A percentile compares a stretch with the other conserved stretches of the same genome.
Evolutionary conservation across 2,329 filamentous ascomycete species (phyloP).

Genomic region (Diaporthe longicolla): DNA sequence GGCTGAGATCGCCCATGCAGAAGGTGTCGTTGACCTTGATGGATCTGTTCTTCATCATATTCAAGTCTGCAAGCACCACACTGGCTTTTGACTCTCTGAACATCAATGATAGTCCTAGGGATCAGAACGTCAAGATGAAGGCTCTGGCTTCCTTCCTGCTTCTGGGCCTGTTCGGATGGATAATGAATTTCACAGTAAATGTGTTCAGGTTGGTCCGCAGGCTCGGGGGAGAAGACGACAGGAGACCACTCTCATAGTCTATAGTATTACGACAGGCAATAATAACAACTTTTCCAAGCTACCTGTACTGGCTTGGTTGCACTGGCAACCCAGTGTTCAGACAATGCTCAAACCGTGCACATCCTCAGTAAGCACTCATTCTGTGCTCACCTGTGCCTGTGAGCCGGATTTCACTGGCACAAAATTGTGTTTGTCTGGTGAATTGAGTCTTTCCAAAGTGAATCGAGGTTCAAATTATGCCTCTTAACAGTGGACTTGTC

Average conservation of each 20-base stretch:
- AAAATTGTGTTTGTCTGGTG: background rate
- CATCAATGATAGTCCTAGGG: constrained; percentile 57
- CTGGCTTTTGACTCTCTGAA: constrained; percentile 90
- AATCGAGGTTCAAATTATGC: background rate
- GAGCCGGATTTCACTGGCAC: background rate
- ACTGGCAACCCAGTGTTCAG: background rate
- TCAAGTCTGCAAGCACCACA: constrained; percentile 93
- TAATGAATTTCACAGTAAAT: constrained; percentile 89
- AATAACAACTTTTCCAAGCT: background rate
- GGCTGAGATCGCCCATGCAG: constrained; percentile 83
- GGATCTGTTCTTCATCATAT: constrained; percentile 96
- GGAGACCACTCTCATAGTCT: constrained; percentile 43
- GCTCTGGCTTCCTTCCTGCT: constrained; percentile 84
- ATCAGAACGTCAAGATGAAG: constrained; percentile 50
- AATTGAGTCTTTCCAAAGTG: background rate
- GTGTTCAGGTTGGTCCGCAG: constrained; percentile 78
- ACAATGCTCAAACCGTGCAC: background rate
- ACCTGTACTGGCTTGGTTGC: background rate
- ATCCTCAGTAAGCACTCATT: background rate
- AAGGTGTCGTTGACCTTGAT: constrained; percentile 93
- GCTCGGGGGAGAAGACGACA: constrained; percentile 64
- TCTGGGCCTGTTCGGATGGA: constrained; percentile 89
- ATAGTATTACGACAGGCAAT: constrained; percentile 47
- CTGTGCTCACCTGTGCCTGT: too few relatives aligned
- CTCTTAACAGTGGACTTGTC: background rate